These are phyloP conservation scores for Echium plantagineum DNA, from an alignment of 257 asterid species.

Conservation along the genomic window DNA sequence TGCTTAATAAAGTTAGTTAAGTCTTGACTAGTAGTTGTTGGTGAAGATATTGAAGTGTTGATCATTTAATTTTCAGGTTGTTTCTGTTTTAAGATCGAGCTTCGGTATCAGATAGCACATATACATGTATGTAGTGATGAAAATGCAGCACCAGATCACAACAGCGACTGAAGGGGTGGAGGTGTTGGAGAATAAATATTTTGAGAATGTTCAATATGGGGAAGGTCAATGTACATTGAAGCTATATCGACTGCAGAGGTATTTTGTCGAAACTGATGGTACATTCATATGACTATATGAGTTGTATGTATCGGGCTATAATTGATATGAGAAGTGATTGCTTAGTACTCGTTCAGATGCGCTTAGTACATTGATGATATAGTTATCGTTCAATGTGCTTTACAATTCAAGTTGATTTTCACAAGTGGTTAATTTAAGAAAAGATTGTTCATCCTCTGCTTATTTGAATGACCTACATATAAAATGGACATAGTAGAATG, in stretches of 20 bases:
- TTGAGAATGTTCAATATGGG: conserved; percentile 56
- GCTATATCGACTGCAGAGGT: conserved; percentile 69
- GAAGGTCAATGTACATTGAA: conserved; percentile 76
- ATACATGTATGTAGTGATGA: conserved; percentile 81
- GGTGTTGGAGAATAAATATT: conserved; percentile 71
- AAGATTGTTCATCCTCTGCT: no score
- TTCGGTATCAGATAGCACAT: conserved; percentile 87
- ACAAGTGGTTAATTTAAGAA: no score
- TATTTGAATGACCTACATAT: no score
- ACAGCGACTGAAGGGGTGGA: conserved; percentile 77
- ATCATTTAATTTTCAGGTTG: not conserved
- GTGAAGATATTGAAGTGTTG: conserved; percentile 20
- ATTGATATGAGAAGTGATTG: no score
- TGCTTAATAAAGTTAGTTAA: conserved; percentile 3
- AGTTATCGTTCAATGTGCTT: no score
- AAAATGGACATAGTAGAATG: no score
- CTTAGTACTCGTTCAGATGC: no score
- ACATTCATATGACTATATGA: no score
- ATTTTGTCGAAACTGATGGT: not conserved
- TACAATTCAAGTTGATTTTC: no score
- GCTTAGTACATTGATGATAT: no score
- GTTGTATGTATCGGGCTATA: no score
- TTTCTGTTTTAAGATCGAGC: not conserved
- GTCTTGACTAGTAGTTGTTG: conserved; percentile 44
- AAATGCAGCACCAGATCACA: conserved; percentile 83